Percentiles rank a stretch among this genome's conserved stretches.
Conservation (phyloP, 768 basidiomycete genomes). For the Gautieria morchelliformis region DNA sequence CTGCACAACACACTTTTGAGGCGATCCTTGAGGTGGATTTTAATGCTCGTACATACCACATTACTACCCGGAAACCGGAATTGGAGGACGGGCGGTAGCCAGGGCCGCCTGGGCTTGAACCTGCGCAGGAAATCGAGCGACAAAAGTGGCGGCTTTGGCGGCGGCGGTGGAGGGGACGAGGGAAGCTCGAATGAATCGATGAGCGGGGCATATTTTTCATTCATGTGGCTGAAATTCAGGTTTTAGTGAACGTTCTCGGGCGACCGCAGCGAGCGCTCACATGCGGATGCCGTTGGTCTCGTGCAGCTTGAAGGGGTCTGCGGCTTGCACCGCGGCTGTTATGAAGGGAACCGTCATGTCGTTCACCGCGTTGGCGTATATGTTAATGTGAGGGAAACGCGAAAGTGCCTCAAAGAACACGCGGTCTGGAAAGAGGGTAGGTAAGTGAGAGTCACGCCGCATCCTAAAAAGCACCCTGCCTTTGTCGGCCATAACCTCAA, state of each 20-base stretch:
- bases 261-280: conserved; percentile 26
- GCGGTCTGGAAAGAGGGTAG: conserved; percentile 34
- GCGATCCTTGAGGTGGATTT: background rate
- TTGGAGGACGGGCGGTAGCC: conserved; percentile 52
- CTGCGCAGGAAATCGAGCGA: conserved; percentile 37
- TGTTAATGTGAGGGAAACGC: conserved; percentile 53
- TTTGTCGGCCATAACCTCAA: conserved; percentile 77
- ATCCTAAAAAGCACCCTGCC: conserved; percentile 27
- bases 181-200: conserved; percentile 45
- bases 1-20: conserved; percentile 23
- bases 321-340: conserved; percentile 60
- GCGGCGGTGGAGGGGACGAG: conserved; percentile 30
- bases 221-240: conserved; percentile 36
- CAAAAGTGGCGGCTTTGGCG: conserved; percentile 27
- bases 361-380: conserved; percentile 79
- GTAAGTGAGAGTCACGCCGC: background rate
- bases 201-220: conserved; percentile 47
- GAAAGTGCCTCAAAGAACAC: conserved; percentile 68
- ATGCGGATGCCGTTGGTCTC: conserved; percentile 50
- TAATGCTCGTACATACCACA: conserved; percentile 36
- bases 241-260: background rate
- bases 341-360: conserved; percentile 79
- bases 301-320: conserved; percentile 56
- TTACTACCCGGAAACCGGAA: conserved; percentile 64
- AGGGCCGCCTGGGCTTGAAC: conserved; percentile 27